Percentiles rank a stretch among this genome's conserved stretches.
These are phyloP conservation scores for Trametes cingulata DNA, from an alignment of 768 basidiomycete species.

Conservation along the genomic window DNA sequence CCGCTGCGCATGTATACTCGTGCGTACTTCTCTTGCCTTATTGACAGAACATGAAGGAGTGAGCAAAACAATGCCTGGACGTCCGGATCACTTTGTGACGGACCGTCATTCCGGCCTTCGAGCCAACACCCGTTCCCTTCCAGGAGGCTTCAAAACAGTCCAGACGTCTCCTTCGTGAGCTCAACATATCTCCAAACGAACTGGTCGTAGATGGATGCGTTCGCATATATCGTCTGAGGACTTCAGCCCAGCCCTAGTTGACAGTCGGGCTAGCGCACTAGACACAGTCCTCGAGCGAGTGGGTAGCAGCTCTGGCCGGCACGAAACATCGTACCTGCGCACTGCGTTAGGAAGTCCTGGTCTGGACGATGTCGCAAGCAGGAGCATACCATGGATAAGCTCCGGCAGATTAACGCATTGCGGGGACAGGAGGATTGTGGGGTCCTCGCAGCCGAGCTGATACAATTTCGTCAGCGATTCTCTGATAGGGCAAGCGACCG, in stretches of 20 bases:
- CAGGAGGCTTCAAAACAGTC: too few relatives aligned
- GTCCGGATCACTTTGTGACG: too few relatives aligned
- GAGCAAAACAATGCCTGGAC: too few relatives aligned
- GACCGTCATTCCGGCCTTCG: too few relatives aligned
- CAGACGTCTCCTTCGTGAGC: conserved; percentile 77
- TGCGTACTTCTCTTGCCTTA: too few relatives aligned
- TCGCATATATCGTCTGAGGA: conserved; percentile 86
- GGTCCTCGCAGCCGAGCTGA: conserved; percentile 96
- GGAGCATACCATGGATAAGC: conserved; percentile 79
- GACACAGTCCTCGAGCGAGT: conserved; percentile 73
- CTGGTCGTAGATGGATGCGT: conserved; percentile 74
- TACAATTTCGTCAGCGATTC: conserved; percentile 36
- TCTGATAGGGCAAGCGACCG: not conserved
- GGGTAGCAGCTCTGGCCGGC: conserved; percentile 97
- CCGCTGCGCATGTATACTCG: too few relatives aligned
- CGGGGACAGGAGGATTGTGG: conserved; percentile 91
- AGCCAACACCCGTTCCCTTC: too few relatives aligned
- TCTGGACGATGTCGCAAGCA: not conserved
- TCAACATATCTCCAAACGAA: conserved; percentile 78
- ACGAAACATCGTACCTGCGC: conserved; percentile 87
- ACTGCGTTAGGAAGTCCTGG: not conserved
- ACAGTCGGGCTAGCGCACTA: not conserved
- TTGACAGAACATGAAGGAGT: too few relatives aligned
- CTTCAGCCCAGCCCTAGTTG: not conserved
- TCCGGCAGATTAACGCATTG: conserved; percentile 82